Conservation (phyloP, 2,329 filamentous ascomycete genomes). For the Cordyceps tenuipes region DNA sequence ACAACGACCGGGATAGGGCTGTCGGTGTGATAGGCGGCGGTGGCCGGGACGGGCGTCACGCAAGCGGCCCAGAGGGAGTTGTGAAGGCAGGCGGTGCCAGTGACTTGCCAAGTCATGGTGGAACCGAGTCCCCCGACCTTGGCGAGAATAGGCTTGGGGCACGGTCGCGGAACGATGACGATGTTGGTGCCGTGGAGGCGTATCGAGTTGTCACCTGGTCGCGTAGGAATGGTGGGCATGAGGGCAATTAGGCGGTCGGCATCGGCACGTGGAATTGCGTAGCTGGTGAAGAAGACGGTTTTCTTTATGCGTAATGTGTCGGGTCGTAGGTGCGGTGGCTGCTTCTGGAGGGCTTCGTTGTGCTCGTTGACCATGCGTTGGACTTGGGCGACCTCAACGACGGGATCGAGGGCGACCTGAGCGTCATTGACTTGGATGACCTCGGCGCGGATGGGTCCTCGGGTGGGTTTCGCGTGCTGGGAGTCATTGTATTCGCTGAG, state of each 20-base stretch:
- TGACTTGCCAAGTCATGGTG: conserved; percentile 77
- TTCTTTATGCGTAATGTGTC: conserved; percentile 66
- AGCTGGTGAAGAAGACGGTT: conserved; percentile 85
- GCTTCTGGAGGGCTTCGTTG: conserved; percentile 47
- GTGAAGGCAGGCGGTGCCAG: conserved; percentile 64
- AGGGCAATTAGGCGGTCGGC: conserved; percentile 64
- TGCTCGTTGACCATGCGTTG: conserved; percentile 86
- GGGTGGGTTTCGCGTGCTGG: conserved; percentile 39
- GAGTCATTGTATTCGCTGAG: conserved; percentile 66
- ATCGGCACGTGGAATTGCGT: conserved; percentile 68
- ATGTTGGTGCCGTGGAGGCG: conserved; percentile 84
- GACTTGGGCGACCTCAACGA: conserved; percentile 72
- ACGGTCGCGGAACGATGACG: conserved; percentile 74
- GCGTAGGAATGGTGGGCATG: conserved; percentile 45
- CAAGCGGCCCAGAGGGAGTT: conserved; percentile 82
- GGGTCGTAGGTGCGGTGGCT: conserved; percentile 27
- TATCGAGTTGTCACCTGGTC: conserved; percentile 58
- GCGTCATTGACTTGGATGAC: conserved; percentile 81
- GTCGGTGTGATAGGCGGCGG: conserved; percentile 66
- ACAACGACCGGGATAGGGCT: conserved; percentile 73
- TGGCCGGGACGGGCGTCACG: conserved; percentile 62
- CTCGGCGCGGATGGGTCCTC: conserved; percentile 63
- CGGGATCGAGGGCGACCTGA: conserved; percentile 64
- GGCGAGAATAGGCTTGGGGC: conserved; percentile 61
- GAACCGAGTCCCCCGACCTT: conserved; percentile 82